These are phyloP conservation scores for Apiotrichum siamense DNA, from an alignment of 1,284 basidiomycete genomes.

Conservation along the genomic window DNA sequence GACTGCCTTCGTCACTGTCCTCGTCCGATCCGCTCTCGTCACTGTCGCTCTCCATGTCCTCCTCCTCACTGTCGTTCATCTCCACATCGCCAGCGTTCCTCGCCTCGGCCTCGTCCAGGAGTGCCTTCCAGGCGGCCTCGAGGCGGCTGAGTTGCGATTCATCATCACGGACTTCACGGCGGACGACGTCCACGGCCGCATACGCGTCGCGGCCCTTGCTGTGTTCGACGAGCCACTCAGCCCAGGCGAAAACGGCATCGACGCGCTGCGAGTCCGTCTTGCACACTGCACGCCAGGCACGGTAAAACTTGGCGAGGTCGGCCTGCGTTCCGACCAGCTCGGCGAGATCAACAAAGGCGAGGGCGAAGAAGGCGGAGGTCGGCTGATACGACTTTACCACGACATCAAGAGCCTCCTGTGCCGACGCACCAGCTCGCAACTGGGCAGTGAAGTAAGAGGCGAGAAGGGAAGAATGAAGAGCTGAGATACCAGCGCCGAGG, in stretches of 20 bases:
- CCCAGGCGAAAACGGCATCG: slow-evolving; percentile 23
- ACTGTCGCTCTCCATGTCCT: slow-evolving; percentile 2
- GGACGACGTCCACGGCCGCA: slow-evolving; percentile 23
- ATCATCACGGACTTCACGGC: slow-evolving; percentile 23
- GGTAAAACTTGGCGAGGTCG: slow-evolving; percentile 24
- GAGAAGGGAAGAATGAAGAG: slow-evolving; percentile 23
- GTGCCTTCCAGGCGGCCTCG: slow-evolving; percentile 22
- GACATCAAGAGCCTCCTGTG: slow-evolving; percentile 1
- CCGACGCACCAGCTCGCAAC: slow-evolving; percentile 1
- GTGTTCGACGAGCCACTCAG: slow-evolving; percentile 20
- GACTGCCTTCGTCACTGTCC: slow-evolving; percentile 8
- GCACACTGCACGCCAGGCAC: slow-evolving; percentile 23
- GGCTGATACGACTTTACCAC: slow-evolving; percentile 24
- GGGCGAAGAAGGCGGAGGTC: slow-evolving; percentile 16
- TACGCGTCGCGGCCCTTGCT: slow-evolving; percentile 24
- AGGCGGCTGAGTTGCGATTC: slow-evolving; percentile 11
- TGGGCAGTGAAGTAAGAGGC: slow-evolving; percentile 14
- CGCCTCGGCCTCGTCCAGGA: slow-evolving; percentile 14
- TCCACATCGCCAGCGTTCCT: slow-evolving; percentile 6
- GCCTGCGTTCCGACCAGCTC: slow-evolving; percentile 8
- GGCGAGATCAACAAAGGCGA: slow-evolving; percentile 21
- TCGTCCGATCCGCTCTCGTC: neutral
- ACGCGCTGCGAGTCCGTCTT: slow-evolving; percentile 16
- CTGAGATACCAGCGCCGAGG: slow-evolving; percentile 13
- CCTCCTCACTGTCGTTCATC: slow-evolving; percentile 8